Evolutionary conservation across 768 basidiomycete species (phyloP), one percentile per base, ranked within the genome.

Genomic region (Leucosporidium yakuticum): DNA sequence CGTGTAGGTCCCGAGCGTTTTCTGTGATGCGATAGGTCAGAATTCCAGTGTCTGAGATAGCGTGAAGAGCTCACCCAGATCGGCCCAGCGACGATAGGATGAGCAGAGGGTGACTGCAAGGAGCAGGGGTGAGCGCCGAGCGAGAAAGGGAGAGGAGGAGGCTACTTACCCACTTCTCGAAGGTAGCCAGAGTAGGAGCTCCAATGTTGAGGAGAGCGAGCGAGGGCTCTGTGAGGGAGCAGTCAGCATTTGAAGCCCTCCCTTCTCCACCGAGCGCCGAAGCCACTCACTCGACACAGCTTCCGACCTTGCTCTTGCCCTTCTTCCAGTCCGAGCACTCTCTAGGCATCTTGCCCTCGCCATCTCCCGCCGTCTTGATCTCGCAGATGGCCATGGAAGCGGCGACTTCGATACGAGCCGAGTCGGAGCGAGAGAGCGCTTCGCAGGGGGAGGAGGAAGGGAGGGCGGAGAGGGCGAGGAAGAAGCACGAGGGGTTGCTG

Each of bases 201-300:
- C 65, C 65, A 66, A 29, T 66, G 61, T 31, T 66, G 65, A 7
- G 65, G 65, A 6, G 53, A 56, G 5, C 65, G 53, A 15, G 65
- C 54, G 20, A 66, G 54, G 19, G 65, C 65, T 36, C 63, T 64
- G 44, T 5, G 19, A 34, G 39, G 51, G 25, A 34, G 20, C 15
- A n/a, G 51, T 44, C 39, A 44, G 39, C 39, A 3, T 44, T 62
- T 6, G 9, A 62, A 53, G 50, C 17, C 17, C 39, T 21, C 53
- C 20, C 21, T 21, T 4, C 17, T 25, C 20, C 23, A 21, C 50
- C 50, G 55, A 55, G 34, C 29, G 55, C 21, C 31, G n/a, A 21
- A 48, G n/a, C n/a, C n/a, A n/a, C 55, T 56, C 47, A 64, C 63
- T 66, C 65, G 53, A 66, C 47, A 23, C 65, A 66, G 17, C 1